Percentiles rank a stretch among this genome's conserved stretches.
phyloP scores from a whole-genome alignment of 371 early-diverging fungal genomes.

The Rhizomucor pusillus region DNA sequence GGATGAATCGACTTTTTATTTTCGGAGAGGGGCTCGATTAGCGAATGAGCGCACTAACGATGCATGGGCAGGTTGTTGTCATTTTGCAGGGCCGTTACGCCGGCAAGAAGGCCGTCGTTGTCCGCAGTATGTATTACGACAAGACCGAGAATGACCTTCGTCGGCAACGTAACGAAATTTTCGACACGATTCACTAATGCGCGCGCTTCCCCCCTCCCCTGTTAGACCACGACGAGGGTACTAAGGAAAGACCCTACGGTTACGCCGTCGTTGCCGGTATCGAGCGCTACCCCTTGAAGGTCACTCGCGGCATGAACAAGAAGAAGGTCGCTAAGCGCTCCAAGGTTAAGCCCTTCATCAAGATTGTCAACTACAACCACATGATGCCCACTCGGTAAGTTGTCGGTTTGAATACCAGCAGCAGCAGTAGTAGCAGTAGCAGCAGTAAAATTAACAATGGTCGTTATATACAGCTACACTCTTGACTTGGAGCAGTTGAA shows the following conservation, averaged over 20 bases:
- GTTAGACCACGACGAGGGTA: constrained; percentile 78
- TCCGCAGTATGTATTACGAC: constrained; percentile 71
- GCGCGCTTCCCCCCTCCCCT: not conserved
- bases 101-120: constrained; percentile 98
- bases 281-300: constrained; percentile 93
- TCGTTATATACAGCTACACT: constrained; percentile 53
- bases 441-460: not conserved
- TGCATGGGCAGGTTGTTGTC: constrained; percentile 79
- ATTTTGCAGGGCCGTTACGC: constrained; percentile 96
- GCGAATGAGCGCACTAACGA: not conserved
- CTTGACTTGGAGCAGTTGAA: constrained; percentile 87
- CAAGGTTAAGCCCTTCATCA: constrained; percentile 96
- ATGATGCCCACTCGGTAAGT: constrained; percentile 94
- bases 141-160: not conserved
- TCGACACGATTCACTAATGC: not conserved
- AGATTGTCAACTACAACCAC: constrained; percentile 97
- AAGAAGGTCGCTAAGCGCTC: constrained; percentile 93
- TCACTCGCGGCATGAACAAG: constrained; percentile 90
- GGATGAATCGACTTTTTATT: constrained; percentile 8
- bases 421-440: not conserved
- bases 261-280: constrained; percentile 97
- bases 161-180: not conserved
- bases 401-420: not conserved
- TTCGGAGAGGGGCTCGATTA: not conserved
- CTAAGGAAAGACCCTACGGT: constrained; percentile 91